Evolutionary conservation across 2,329 filamentous ascomycete species (phyloP), one percentile per base, ranked within the genome.

Genomic region (Xylariaceae sp.): DNA sequence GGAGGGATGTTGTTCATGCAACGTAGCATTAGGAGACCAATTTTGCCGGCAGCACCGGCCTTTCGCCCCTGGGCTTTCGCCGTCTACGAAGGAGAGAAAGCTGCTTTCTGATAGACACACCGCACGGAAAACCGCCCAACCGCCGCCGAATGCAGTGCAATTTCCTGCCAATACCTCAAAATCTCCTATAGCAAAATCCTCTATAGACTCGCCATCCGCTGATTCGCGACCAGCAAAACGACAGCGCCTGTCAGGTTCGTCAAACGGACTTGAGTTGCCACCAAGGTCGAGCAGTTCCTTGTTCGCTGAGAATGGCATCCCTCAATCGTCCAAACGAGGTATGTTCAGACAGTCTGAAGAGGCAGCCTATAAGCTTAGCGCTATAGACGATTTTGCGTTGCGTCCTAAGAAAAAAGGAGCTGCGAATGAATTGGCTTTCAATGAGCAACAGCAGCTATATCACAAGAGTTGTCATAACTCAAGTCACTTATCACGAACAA

Each of bases 371-470:
- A 61, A 46, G 54, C 56, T 61, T 53, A 58, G 56, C 45, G 58
- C 56, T 53, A 44, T 62, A 50, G 61, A 63, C 30, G 59, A 62
- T 53, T 67, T 67, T 62, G 58, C 62, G 45, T 62, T 67, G 49
- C 64, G 60, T 26, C 64, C 64, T 27, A 62, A 57, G 35, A 57
- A 58, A 30, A 63, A 50, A 51, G 50, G 56, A 46, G 47, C 32
- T 49, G 55, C 48, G 19, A 58, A 55, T 53, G 51, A 55, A 31
- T 37, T 49, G 12, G 53, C 58, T 19, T 54, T 43, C 41, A 59
- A 56, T 27, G 54, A 57, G 39, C 60, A 54, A 29, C 53, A 43
- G 29, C 50, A 37, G 46, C 26, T 42, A 31, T 37, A 52, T 50
- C 50, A 30, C 52, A 53, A 56, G 31, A 44, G 29, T 46, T 40